Conservation (phyloP, 495 filamentous ascomycete species). For the Pyrenula aspistea region DNA sequence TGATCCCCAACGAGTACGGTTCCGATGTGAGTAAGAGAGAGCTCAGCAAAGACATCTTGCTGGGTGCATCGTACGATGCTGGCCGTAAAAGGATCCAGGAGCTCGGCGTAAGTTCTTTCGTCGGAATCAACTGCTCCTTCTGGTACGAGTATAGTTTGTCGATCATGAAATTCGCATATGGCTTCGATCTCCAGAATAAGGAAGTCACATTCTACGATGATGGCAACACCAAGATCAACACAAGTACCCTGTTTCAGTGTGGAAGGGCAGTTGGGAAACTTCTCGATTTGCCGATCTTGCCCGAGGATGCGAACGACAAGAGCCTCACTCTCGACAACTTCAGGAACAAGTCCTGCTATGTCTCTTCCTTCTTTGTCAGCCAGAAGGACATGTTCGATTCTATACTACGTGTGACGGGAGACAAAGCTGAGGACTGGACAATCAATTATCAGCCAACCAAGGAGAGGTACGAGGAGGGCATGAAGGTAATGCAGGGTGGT, state of each 20-base stretch:
- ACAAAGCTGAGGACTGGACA: conserved; percentile 42
- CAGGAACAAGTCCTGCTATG: conserved; percentile 27
- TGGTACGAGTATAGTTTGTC: conserved; percentile 43
- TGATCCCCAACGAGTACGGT: conserved; percentile 51
- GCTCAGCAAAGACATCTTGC: conserved; percentile 21
- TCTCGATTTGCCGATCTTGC: conserved; percentile 27
- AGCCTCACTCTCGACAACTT: conserved; percentile 17
- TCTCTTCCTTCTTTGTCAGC: conserved; percentile 32
- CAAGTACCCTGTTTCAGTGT: conserved; percentile 29
- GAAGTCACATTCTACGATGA: conserved; percentile 34
- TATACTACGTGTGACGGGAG: conserved; percentile 38
- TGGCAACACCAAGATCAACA: conserved; percentile 24
- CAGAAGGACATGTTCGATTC: conserved; percentile 42
- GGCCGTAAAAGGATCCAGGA: conserved; percentile 22
- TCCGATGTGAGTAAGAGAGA: conserved; percentile 22
- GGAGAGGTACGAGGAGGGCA: conserved; percentile 30
- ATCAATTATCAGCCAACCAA: conserved; percentile 27
- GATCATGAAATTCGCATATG: conserved; percentile 16
- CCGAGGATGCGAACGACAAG: conserved; percentile 29
- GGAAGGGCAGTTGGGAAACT: conserved; percentile 32
- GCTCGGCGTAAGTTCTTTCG: conserved; percentile 33
- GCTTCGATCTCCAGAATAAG: conserved; percentile 30
- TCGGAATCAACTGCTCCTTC: conserved; percentile 32
- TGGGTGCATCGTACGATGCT: conserved; percentile 7
- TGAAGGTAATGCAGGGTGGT: conserved; percentile 26